These are phyloP conservation scores for Emydomyces testavorans DNA, from an alignment of 2,329 filamentous ascomycete genomes.

Conservation along the genomic window DNA sequence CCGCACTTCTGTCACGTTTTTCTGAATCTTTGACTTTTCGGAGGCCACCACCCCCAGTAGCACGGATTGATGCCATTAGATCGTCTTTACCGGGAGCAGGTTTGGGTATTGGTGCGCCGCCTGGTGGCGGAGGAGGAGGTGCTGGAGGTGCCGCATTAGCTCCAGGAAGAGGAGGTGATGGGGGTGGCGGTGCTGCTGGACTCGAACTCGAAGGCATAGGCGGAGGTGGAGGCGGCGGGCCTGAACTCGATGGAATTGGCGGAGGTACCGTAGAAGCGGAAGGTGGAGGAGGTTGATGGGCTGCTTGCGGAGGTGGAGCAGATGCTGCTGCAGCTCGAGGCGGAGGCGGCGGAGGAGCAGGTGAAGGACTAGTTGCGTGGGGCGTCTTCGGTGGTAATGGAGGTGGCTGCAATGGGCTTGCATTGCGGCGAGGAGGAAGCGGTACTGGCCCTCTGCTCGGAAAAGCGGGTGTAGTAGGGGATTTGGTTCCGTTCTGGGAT, in stretches of 20 bases:
- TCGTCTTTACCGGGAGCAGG: conserved; percentile 32
- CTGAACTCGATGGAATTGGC: conserved; percentile 25
- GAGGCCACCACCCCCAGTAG: conserved; percentile 45
- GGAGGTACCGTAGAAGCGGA: conserved; percentile 26
- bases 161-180: conserved; percentile 30
- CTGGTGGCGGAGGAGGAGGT: conserved; percentile 37
- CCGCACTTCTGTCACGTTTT: conserved; percentile 38
- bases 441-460: conserved; percentile 60
- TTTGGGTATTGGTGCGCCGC: conserved; percentile 31
- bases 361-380: conserved; percentile 27
- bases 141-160: conserved; percentile 36
- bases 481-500: conserved; percentile 45
- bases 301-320: conserved; percentile 26
- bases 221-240: conserved; percentile 26
- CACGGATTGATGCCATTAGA: conserved; percentile 38
- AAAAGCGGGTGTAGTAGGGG: conserved; percentile 58
- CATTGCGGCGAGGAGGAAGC: conserved; percentile 51
- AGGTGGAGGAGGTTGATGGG: conserved; percentile 23
- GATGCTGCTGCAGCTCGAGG: conserved; percentile 23
- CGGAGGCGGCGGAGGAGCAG: conserved; percentile 44
- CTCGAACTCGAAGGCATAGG: conserved; percentile 23
- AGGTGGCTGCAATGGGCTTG: conserved; percentile 35
- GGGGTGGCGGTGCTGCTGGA: conserved; percentile 19
- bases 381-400: conserved; percentile 43
- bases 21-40: conserved; percentile 38